Evolutionary conservation across 1,139 yeast species (phyloP), one percentile per base, ranked within the genome.

Genomic region (Debaryomyces nepalensis): DNA sequence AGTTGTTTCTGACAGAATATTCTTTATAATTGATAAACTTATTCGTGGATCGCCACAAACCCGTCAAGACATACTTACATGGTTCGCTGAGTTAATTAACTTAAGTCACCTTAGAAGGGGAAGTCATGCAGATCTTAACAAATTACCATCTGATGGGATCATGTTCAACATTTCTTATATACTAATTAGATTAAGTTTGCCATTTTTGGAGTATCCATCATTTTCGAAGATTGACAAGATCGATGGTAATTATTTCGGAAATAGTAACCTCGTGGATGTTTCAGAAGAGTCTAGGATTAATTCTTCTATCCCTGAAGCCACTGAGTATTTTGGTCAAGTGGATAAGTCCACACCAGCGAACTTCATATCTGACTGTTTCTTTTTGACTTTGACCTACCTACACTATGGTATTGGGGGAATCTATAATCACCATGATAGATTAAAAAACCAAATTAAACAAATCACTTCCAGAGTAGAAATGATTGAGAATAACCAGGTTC

Each of bases 321-420:
- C 75, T 33, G 81, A 79, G 40, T 82, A 75, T 55, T 80, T 75
- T 52, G 45, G 59, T 4, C 63, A 70, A 24, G 26, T 41, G 2
- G 59, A 59, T 10, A 49, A 61, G 11, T 66, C 62, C 2, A 57
- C 64, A 23, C 21, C 41, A 12, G 31, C 50, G 11, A 93, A 93
- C 55, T 93, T 93, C 59, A 86, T 95, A 12, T 83, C 96, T 4
- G 93, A 91, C 53, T 85, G 96, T 54, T 95, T 90, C 63, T 93
- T 77, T 58, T 64, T 93, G 45, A 81, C 95, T 7, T 70, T 86
- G 39, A 82, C 96, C 0, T 90, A 85, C 59, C 67, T 89, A 43
- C 91, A 93, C 52, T 95, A 87, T 63, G 99, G 98, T 34, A 68
- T 89, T 32, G 96, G 96, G 24, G 98, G 97, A 38, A 67, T 87